Evolutionary conservation across 2,329 filamentous ascomycete species (phyloP).

Genomic region (Monosporascus sp.): DNA sequence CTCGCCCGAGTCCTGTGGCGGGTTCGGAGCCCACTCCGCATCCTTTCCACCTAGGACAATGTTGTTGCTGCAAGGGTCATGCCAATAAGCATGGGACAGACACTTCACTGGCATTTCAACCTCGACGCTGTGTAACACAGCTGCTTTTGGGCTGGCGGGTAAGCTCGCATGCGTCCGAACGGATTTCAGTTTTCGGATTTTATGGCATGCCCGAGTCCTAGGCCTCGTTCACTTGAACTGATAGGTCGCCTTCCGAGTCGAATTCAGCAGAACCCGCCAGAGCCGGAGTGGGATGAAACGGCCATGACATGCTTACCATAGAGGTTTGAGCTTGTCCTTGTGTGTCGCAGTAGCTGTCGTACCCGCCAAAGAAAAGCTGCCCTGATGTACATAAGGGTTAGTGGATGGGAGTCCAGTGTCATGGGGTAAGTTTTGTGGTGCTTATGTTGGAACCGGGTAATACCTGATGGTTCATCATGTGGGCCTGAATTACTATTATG

Average conservation of each 20-base stretch:
- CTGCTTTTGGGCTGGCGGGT: not conserved
- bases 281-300: no score
- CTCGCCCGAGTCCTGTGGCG: not conserved
- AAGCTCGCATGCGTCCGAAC: no score
- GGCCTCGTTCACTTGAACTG: no score
- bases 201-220: no score
- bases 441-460: no score
- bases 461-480: no score
- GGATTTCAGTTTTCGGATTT: not conserved
- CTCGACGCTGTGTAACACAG: not conserved
- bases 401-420: no score
- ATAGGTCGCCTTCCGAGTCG: no score
- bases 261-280: no score
- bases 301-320: no score
- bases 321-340: not conserved
- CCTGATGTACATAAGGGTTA: no score
- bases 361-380: not conserved
- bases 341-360: not conserved
- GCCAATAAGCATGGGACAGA: not conserved
- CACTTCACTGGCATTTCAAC: not conserved
- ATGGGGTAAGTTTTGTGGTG: no score
- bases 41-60: not conserved
- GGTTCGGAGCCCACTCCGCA: not conserved
- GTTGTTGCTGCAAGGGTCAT: not conserved
- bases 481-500: not conserved